phyloP scores from a whole-genome alignment of 176 grass and related monocot genomes.

The Oryza glumipatula region DNA sequence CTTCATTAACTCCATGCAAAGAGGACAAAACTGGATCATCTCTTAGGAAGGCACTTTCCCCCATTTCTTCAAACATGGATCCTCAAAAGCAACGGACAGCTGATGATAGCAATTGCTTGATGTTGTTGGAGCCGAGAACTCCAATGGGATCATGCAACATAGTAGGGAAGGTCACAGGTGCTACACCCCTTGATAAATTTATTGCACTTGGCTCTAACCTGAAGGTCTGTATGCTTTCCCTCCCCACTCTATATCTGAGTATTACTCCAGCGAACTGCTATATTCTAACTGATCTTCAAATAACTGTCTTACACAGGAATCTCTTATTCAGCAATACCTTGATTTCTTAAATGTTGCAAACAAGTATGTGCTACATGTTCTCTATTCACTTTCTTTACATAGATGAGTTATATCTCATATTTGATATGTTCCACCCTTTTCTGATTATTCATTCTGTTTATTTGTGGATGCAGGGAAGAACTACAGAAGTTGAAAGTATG shows the following conservation, averaged over 20 bases:
- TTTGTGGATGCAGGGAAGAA: slow-evolving; percentile 74
- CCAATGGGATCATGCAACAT: slow-evolving; percentile 37
- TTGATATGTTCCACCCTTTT: background rate
- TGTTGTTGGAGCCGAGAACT: slow-evolving; percentile 55
- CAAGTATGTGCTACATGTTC: slow-evolving; percentile 65
- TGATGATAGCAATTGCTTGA: slow-evolving; percentile 26
- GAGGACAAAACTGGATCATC: slow-evolving; percentile 61
- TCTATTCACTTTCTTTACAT: slow-evolving; percentile 6
- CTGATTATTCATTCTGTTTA: slow-evolving; percentile 46
- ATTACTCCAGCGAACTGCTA: slow-evolving; percentile 8
- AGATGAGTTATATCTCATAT: slow-evolving; percentile 8
- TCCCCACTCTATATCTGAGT: background rate
- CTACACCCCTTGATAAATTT: slow-evolving; percentile 79
- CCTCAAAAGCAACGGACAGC: slow-evolving; percentile 24
- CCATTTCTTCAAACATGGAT: slow-evolving; percentile 68
- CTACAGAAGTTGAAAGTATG: slow-evolving; percentile 82
- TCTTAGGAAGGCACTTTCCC: slow-evolving; percentile 73
- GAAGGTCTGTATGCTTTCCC: slow-evolving; percentile 55
- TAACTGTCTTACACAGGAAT: slow-evolving; percentile 53
- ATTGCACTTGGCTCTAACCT: slow-evolving; percentile 60
- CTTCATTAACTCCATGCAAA: slow-evolving; percentile 47
- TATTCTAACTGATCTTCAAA: slow-evolving; percentile 33
- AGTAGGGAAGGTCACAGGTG: slow-evolving; percentile 37
- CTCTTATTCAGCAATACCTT: slow-evolving; percentile 80
- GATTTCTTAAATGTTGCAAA: slow-evolving; percentile 73